These are phyloP conservation scores for Kickxella alabastrina DNA, from an alignment of 192 early-diverging fungal genomes.

Conservation along the genomic window DNA sequence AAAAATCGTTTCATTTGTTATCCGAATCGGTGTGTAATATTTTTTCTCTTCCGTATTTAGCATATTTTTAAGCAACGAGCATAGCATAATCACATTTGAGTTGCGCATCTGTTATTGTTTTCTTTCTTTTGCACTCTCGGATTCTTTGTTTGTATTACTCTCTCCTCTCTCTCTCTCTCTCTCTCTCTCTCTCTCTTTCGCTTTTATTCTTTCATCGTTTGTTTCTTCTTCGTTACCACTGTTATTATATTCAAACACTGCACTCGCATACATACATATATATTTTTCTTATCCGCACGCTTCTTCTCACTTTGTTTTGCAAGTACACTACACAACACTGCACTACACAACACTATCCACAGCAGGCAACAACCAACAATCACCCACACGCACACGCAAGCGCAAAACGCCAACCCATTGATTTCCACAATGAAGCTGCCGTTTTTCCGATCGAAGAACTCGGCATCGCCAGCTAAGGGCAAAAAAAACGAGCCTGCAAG, in stretches of 20 bases:
- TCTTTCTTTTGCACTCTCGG: background rate
- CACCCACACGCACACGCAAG: background rate
- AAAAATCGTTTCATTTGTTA: too few species aligned
- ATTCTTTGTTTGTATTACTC: background rate
- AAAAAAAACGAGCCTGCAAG: background rate
- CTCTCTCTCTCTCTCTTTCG: too few species aligned
- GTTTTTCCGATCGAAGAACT: constrained; percentile 35
- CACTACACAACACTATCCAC: too few species aligned
- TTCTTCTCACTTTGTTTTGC: background rate
- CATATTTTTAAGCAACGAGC: background rate
- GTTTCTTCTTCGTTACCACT: constrained; percentile 4
- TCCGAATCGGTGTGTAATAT: too few species aligned
- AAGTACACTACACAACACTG: too few species aligned
- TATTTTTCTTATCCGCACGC: background rate
- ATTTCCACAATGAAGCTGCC: constrained; percentile 29
- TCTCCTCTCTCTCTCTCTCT: constrained; percentile 1
- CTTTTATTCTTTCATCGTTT: constrained; percentile 5
- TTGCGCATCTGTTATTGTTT: background rate
- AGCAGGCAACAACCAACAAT: too few species aligned
- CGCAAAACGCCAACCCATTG: background rate
- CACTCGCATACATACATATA: background rate
- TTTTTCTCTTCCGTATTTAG: too few species aligned
- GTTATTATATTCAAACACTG: too few species aligned
- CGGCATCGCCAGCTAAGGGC: background rate
- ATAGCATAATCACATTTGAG: background rate